phyloP scores from a whole-genome alignment of 306 rosid species.

The Corylus heterophylla region DNA sequence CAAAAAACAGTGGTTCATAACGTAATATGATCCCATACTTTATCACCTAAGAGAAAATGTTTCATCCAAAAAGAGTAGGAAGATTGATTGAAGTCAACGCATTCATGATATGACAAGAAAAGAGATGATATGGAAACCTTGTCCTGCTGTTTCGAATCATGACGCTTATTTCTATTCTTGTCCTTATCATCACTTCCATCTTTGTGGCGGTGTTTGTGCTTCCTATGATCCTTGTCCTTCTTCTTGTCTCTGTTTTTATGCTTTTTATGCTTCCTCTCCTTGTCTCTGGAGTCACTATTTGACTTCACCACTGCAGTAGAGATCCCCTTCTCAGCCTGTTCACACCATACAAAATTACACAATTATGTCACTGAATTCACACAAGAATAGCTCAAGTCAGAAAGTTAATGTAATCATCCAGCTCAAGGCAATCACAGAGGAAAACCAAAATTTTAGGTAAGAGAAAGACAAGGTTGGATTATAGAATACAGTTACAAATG shows the following conservation, averaged over 20 bases:
- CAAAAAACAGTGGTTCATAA: not conserved
- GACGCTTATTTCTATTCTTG: not conserved
- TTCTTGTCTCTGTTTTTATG: conserved; percentile 12
- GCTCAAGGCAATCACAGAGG: not conserved
- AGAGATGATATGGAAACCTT: conserved; percentile 14
- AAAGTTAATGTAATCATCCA: not conserved
- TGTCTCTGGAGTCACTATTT: conserved; percentile 21
- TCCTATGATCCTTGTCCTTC: conserved; percentile 21
- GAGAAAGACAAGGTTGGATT: not conserved
- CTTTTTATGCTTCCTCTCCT: conserved; percentile 28
- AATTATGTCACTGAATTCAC: too few species aligned
- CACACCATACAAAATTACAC: not conserved
- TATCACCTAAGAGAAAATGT: not conserved
- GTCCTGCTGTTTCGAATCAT: conserved; percentile 13
- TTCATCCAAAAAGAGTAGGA: not conserved
- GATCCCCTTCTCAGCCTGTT: conserved; percentile 39
- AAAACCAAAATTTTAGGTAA: not conserved
- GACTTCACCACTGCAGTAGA: conserved; percentile 15
- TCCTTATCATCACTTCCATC: not conserved
- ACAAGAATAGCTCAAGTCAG: not conserved
- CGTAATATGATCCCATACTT: not conserved
- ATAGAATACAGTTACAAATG: not conserved
- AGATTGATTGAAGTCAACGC: not conserved
- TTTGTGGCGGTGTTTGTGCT: conserved; percentile 9
- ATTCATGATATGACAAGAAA: conserved; percentile 11